Evolutionary conservation across 2,329 filamentous ascomycete species (phyloP).

Genomic region (Scytalidium sp.): DNA sequence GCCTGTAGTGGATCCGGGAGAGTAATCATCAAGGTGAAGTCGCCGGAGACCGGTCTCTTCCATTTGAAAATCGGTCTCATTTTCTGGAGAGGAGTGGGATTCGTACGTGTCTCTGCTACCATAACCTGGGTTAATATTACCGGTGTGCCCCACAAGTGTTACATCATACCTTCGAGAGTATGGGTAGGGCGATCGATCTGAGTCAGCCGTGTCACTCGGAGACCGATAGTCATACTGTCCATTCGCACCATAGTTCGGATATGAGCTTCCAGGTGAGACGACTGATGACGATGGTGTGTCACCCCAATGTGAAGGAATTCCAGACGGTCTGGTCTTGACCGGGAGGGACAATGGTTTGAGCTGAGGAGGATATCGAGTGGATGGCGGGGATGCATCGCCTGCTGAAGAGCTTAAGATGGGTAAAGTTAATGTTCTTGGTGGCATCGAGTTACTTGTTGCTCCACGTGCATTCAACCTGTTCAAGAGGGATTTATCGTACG

Average conservation of each 20-base stretch:
- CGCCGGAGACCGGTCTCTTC: conserved; percentile 50
- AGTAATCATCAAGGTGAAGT: conserved; percentile 50
- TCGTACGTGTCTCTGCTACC: not conserved
- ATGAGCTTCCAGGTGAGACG: conserved; percentile 23
- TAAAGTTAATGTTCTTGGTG: conserved; percentile 24
- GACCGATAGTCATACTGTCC: conserved; percentile 24
- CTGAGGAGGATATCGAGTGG: conserved; percentile 24
- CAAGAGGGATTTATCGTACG: conserved; percentile 34
- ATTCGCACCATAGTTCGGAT: conserved; percentile 16
- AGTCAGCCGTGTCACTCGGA: conserved; percentile 26
- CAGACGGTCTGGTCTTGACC: conserved; percentile 23
- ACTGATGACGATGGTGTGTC: conserved; percentile 25
- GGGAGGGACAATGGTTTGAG: conserved; percentile 33
- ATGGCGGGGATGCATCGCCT: conserved; percentile 29
- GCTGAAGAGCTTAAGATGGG: conserved; percentile 26
- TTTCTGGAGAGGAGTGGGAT: conserved; percentile 19
- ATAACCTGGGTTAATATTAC: not conserved
- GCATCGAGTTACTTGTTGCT: conserved; percentile 24
- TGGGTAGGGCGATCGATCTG: conserved; percentile 24
- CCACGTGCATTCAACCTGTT: conserved; percentile 30
- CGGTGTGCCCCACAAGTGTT: conserved; percentile 16
- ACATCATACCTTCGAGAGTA: conserved; percentile 37
- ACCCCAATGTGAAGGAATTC: conserved; percentile 29
- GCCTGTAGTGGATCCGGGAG: conserved; percentile 38
- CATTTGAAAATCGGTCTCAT: conserved; percentile 43